phyloP scores from a whole-genome alignment of 129 eudicot genomes.

The Escallonia herrerae region DNA sequence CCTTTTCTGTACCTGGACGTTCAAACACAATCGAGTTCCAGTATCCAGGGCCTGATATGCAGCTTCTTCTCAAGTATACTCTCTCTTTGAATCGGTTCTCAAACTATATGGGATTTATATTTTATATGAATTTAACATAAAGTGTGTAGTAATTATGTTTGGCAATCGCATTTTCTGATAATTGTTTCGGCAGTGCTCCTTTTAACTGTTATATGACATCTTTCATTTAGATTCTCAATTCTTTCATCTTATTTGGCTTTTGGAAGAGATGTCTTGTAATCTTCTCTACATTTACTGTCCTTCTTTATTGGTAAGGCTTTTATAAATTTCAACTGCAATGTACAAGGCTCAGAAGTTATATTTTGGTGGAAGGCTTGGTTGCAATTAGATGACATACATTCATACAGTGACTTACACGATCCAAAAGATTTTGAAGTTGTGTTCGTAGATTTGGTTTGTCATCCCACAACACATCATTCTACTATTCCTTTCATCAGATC shows the following conservation, averaged over 20 bases:
- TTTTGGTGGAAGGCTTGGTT: not conserved
- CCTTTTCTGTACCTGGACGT: slow-evolving; percentile 71
- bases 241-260: no score
- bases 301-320: not conserved
- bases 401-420: no score
- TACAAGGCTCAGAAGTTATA: no score
- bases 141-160: no score
- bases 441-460: not conserved
- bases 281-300: not conserved
- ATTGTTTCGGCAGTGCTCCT: no score
- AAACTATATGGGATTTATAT: no score
- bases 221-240: no score
- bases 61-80: slow-evolving; percentile 80
- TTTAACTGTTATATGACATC: no score
- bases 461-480: not conserved
- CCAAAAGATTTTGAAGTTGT: no score
- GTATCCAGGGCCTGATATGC: slow-evolving; percentile 99
- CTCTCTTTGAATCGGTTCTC: not conserved
- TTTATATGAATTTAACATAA: no score
- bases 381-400: not conserved
- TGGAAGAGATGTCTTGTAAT: no score
- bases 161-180: no score
- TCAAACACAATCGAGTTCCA: slow-evolving; percentile 60
- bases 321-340: not conserved
- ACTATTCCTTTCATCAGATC: slow-evolving; percentile 37